A percentile compares a stretch with the other conserved stretches of the same genome.
Conservation (phyloP, 768 basidiomycete species). For the Nidula microcarpa region DNA sequence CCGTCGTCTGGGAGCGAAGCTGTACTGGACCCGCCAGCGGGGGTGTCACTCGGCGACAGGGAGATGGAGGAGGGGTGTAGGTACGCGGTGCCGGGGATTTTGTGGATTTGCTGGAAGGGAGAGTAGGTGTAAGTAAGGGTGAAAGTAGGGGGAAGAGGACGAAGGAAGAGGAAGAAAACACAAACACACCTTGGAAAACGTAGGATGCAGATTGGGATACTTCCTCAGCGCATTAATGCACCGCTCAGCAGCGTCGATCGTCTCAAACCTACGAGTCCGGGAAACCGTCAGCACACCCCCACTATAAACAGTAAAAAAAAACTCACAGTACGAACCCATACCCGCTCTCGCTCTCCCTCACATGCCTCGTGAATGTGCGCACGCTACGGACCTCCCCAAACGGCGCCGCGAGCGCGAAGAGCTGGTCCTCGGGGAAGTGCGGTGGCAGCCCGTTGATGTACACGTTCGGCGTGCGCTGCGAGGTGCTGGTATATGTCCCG, state of each 20-base stretch:
- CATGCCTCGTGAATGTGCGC: slow-evolving; percentile 79
- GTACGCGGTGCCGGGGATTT: slow-evolving; percentile 75
- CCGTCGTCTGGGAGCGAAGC: not conserved
- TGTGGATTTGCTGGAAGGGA: slow-evolving; percentile 54
- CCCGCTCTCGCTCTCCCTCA: slow-evolving; percentile 68
- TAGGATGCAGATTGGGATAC: slow-evolving; percentile 79
- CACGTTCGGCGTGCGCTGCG: slow-evolving; percentile 60
- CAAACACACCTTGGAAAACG: slow-evolving; percentile 71
- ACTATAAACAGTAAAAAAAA: not conserved
- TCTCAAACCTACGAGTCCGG: slow-evolving; percentile 50
- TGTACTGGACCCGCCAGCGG: too few relatives aligned
- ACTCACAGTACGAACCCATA: slow-evolving; percentile 79
- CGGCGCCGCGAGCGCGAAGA: slow-evolving; percentile 67
- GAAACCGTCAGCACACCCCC: slow-evolving; percentile 1
- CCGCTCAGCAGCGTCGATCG: slow-evolving; percentile 62
- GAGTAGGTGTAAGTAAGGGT: too few relatives aligned
- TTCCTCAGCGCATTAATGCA: slow-evolving; percentile 71
- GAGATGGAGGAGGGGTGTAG: slow-evolving; percentile 24
- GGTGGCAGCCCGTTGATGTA: slow-evolving; percentile 88
- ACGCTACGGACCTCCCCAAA: slow-evolving; percentile 77
- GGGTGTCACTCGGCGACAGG: too few relatives aligned
- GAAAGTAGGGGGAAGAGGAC: not conserved
- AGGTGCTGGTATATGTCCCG: too few relatives aligned
- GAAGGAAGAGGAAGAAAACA: slow-evolving; percentile 2
- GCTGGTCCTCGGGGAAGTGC: slow-evolving; percentile 76